Conservation (phyloP, 768 basidiomycete species). For the Boletales sp. region DNA sequence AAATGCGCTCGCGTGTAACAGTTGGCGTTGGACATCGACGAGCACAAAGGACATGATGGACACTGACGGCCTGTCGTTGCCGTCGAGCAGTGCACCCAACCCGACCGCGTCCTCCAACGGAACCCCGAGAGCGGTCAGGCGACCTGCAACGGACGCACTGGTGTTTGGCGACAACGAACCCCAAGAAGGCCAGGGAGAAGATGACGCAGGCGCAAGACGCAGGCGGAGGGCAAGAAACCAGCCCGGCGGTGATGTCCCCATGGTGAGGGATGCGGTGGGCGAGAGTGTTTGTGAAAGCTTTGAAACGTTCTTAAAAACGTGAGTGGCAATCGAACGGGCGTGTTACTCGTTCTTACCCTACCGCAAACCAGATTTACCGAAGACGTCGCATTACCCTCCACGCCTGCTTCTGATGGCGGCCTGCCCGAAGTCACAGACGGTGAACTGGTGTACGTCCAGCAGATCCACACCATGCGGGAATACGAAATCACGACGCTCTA, state of each 20-base stretch:
- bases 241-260: conserved; percentile 66
- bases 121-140: conserved; percentile 30
- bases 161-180: conserved; percentile 52
- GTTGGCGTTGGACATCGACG: conserved; percentile 5
- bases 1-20: conserved; percentile 21
- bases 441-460: conserved; percentile 82
- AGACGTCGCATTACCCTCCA: conserved; percentile 71
- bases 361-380: conserved; percentile 67
- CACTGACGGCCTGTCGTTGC: conserved; percentile 49
- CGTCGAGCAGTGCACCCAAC: conserved; percentile 47
- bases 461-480: conserved; percentile 93
- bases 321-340: conserved; percentile 26
- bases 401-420: conserved; percentile 73
- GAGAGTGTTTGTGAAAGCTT: conserved; percentile 94
- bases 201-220: conserved; percentile 40
- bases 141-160: conserved; percentile 50
- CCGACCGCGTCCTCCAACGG: conserved; percentile 36
- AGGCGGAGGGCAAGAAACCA: conserved; percentile 42
- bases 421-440: conserved; percentile 52
- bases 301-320: conserved; percentile 90
- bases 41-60: conserved; percentile 40
- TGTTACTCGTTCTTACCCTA: neutral
- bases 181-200: conserved; percentile 36
- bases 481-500: conserved; percentile 95
- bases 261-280: conserved; percentile 92